Base-by-base conservation (phyloP, 176 grass and related monocot genomes). In the Lolium perenne region DNA sequence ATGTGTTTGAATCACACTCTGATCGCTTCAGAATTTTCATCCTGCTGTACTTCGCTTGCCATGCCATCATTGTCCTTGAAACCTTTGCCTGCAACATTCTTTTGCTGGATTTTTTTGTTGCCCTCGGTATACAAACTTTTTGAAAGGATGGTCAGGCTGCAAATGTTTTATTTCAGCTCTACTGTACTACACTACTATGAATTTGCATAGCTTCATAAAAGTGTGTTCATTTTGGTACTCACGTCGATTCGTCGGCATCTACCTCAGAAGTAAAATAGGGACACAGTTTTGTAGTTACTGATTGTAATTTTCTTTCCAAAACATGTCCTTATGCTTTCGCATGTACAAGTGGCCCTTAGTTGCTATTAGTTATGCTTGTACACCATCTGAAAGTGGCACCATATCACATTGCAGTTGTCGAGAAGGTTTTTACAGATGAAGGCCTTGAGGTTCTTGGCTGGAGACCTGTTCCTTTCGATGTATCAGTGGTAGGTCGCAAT, bases 371-470 rank as follows among this genome's bases (percentile, higher is more conserved):
- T 79, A 3, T 92, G 22, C 59, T 82, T 82, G 17, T 83, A 9
- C 32, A 70, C 76, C 17, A 79, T 71, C 59, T 91, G 16, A 97
- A 85, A 78, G 10, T 81, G 46, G 54, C 22, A 79, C 22, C 59
- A 54, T 87, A 55, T 94, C 15, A 29, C 85, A 79, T 86, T 83
- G 74, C 92, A 99, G 97, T 91, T 79, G 94, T 94, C 74, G 79
- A 60, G 29, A 99, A 94, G 92, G 73, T 91, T 86, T 97, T 99
- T 71, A 85, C 56, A 84, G 92, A 94, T 35, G 94, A 99, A 88
- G 97, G 94, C 38, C 90, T 99, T 86, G 94, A 99, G 89, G 90
- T 99, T 86, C 80, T 99, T 84, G 90, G 97, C 22, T 99, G 97
- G 97, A 94, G 97, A 84, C 21, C 87, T 57, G 94, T 99, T 91